Base-by-base conservation (phyloP, 768 basidiomycete species). In the Dacryopinax spathularia region DNA sequence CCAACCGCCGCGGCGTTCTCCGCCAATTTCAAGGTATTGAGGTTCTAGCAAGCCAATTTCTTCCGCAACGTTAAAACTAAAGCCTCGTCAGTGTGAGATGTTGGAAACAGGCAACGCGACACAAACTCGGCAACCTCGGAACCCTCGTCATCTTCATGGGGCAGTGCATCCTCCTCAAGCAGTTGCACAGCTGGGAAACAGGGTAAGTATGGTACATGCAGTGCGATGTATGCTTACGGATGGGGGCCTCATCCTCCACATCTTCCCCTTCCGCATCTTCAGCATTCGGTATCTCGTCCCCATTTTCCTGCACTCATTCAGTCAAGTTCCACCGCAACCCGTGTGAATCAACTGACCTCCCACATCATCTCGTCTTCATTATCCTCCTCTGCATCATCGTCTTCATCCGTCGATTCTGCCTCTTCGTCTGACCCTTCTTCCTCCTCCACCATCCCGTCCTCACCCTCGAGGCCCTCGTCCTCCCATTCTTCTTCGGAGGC, bases 401-500 rank as follows among this genome's bases (percentile, higher is more conserved):
- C 79, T 18, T 75, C 79, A 60, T 80, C 82, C 1, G 65, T 63
- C 7, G 34, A 61, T 33, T 60, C 56, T 15, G 63, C 68, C 29
- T 68, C 65, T 13, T 68, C 68, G 27, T 70, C 70, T 44, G 43
- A 10, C n/a, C 64, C 67, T 35, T 71, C 68, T 12, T 73, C 71
- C 35, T 73, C 73, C 5, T 72, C 72, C 31, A 68, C 68, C 33
- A 80, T 79, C 29, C 80, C 79, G 20, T 79, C 84, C 65, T 78
- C 79, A 1, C 80, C 80, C 31, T 84, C 82, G 39, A 72, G 83
- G 31, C 77, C 77, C 63, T 78, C 81, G 65, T 80, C 81, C 15
- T 78, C 77, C 83, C 88, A 90, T 33, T 73, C 80, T 63, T 83
- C 84, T 60, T 78, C 83, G 20, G 80, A 81, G 37, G 80, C 82